A percentile compares a stretch with the other conserved stretches of the same genome.
These are phyloP conservation scores for Fonsecaea pedrosoi DNA, from an alignment of 2,329 filamentous ascomycete genomes.

Conservation along the genomic window DNA sequence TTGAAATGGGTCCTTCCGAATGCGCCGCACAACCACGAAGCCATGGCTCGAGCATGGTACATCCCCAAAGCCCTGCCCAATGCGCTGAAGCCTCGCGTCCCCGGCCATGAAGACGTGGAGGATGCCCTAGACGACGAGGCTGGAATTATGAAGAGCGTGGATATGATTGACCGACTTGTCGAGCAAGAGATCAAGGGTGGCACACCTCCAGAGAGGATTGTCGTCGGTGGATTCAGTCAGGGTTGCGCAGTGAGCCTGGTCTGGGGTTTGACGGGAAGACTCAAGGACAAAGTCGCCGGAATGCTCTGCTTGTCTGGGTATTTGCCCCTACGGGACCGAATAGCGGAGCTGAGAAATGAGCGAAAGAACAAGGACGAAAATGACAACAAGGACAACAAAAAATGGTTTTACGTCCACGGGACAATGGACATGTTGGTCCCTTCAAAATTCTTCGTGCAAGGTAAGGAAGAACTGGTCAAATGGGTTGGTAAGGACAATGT, in stretches of 20 bases:
- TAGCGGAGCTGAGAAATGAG: conserved; percentile 49
- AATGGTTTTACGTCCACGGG: conserved; percentile 57
- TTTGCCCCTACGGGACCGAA: conserved; percentile 51
- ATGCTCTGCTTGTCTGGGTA: conserved; percentile 57
- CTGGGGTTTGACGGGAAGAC: conserved; percentile 50
- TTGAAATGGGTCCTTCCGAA: conserved; percentile 60
- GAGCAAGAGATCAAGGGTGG: conserved; percentile 51
- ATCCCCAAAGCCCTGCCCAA: conserved; percentile 54
- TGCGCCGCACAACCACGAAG: conserved; percentile 55
- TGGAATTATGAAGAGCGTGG: conserved; percentile 50
- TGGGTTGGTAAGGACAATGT: conserved; percentile 48
- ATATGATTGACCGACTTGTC: conserved; percentile 52
- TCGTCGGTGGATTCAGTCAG: conserved; percentile 58
- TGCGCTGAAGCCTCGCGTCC: conserved; percentile 49
- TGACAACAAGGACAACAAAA: conserved; percentile 44
- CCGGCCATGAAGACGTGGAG: conserved; percentile 51
- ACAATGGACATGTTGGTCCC: conserved; percentile 57
- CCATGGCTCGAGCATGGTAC: conserved; percentile 50
- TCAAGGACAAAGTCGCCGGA: conserved; percentile 44
- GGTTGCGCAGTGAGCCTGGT: conserved; percentile 56
- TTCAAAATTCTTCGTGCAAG: conserved; percentile 52
- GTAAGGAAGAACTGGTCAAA: conserved; percentile 48
- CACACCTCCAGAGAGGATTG: conserved; percentile 51
- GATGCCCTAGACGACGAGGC: conserved; percentile 55
- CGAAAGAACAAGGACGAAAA: conserved; percentile 37